phyloP scores from a whole-genome alignment of 2,329 filamentous ascomycete species.

The Leptographium lundbergii region DNA sequence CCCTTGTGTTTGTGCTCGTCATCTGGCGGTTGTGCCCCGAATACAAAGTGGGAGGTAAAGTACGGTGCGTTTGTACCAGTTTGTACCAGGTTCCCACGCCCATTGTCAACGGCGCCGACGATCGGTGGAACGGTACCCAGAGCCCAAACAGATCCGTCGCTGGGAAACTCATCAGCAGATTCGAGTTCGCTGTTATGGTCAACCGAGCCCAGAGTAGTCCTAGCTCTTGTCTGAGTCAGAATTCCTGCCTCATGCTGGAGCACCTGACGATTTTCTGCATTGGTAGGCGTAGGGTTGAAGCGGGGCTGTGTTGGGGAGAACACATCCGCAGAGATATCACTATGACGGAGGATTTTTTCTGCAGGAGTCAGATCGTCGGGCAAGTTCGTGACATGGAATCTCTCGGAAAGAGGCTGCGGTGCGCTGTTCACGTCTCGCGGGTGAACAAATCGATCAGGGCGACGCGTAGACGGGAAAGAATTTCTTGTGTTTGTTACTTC shows the following conservation, averaged over 20 bases:
- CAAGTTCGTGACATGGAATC: constrained; percentile 32
- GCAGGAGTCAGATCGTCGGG: constrained; percentile 26
- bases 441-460: constrained; percentile 39
- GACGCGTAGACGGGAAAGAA: constrained; percentile 11
- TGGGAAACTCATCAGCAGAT: constrained; percentile 20
- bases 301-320: constrained; percentile 25
- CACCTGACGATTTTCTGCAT: constrained; percentile 12
- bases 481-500: constrained; percentile 5
- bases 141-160: constrained; percentile 61
- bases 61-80: constrained; percentile 62
- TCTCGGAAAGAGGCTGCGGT: constrained; percentile 24
- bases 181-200: constrained; percentile 3
- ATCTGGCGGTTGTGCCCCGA: constrained; percentile 27
- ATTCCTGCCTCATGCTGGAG: constrained; percentile 18
- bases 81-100: constrained; percentile 49
- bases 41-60: constrained; percentile 39
- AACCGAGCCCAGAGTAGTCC: constrained; percentile 16
- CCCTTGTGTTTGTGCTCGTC: constrained; percentile 60
- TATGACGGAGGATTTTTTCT: constrained; percentile 33
- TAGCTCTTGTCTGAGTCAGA: constrained; percentile 14
- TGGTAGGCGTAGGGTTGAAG: constrained; percentile 14
- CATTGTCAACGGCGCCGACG: constrained; percentile 44
- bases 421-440: constrained; percentile 18
- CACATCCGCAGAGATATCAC: constrained; percentile 26
- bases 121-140: constrained; percentile 58